phyloP scores from a whole-genome alignment of 2,329 filamentous ascomycete species.

The Aspergillus phoenicis region DNA sequence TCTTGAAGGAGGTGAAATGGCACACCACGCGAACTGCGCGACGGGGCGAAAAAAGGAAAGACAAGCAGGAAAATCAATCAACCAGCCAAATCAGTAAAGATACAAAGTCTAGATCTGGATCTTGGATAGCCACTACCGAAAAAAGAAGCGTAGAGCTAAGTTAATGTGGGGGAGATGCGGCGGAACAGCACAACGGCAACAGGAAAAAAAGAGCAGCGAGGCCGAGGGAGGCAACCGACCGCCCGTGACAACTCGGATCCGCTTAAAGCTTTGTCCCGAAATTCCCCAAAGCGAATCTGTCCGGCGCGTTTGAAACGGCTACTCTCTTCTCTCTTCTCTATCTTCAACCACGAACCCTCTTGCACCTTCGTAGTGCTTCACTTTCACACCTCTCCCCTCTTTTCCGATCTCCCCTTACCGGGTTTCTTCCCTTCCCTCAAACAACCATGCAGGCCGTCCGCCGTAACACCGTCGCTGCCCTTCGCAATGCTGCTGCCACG shows the following conservation, averaged over 20 bases:
- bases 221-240: slow-evolving; percentile 32
- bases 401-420: slow-evolving; percentile 22
- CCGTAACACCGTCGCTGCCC: slow-evolving; percentile 70
- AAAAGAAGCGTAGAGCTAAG: too few relatives aligned
- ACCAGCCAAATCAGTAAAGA: not conserved
- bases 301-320: slow-evolving; percentile 21
- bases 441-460: slow-evolving; percentile 78
- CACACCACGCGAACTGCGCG: slow-evolving; percentile 18
- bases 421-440: slow-evolving; percentile 13
- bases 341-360: slow-evolving; percentile 13
- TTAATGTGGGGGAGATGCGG: slow-evolving; percentile 12
- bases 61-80: not conserved
- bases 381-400: slow-evolving; percentile 12
- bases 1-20: slow-evolving; percentile 38
- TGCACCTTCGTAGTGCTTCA: slow-evolving; percentile 9
- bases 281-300: slow-evolving; percentile 28
- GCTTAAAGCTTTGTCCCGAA: slow-evolving; percentile 44
- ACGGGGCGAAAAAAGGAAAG: slow-evolving; percentile 4
- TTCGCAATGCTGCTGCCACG: slow-evolving; percentile 62
- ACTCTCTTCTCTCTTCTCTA: slow-evolving; percentile 22
- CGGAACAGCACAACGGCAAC: slow-evolving; percentile 26
- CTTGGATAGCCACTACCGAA: too few relatives aligned
- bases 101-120: too few relatives aligned
- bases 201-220: slow-evolving; percentile 5
- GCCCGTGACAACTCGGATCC: slow-evolving; percentile 35